Percentiles rank a stretch among this genome's conserved stretches.
Conservation (phyloP, 192 early-diverging fungal genomes). For the Powellomyces hirtus region DNA sequence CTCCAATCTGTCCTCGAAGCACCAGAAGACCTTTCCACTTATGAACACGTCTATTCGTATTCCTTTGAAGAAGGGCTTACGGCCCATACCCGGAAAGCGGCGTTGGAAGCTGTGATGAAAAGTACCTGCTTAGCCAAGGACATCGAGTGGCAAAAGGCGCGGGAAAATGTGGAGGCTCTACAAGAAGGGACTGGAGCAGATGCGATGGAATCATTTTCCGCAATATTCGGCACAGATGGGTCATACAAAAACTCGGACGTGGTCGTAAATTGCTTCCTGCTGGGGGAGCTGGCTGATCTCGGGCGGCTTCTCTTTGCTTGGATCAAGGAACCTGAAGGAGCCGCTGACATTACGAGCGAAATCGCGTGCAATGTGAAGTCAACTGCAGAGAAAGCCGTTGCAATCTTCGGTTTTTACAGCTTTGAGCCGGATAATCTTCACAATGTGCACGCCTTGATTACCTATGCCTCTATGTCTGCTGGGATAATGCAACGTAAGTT, state of each 20-base stretch:
- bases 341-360: neutral
- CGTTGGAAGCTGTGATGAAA: conserved; percentile 16
- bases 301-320: neutral
- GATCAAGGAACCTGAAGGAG: neutral
- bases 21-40: neutral
- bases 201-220: neutral
- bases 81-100: conserved; percentile 9
- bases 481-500: neutral
- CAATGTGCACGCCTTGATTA: neutral
- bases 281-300: neutral
- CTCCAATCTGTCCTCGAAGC: neutral
- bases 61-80: neutral
- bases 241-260: neutral
- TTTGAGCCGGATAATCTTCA: neutral
- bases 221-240: neutral
- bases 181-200: neutral
- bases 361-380: neutral
- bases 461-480: neutral
- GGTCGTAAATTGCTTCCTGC: neutral
- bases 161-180: neutral
- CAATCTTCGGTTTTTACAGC: neutral
- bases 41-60: neutral
- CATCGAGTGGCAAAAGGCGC: neutral
- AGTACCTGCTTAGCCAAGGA: conserved; percentile 9
- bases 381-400: neutral